phyloP scores from a whole-genome alignment of 345 rosid genomes.

The Heritiera fomes region DNA sequence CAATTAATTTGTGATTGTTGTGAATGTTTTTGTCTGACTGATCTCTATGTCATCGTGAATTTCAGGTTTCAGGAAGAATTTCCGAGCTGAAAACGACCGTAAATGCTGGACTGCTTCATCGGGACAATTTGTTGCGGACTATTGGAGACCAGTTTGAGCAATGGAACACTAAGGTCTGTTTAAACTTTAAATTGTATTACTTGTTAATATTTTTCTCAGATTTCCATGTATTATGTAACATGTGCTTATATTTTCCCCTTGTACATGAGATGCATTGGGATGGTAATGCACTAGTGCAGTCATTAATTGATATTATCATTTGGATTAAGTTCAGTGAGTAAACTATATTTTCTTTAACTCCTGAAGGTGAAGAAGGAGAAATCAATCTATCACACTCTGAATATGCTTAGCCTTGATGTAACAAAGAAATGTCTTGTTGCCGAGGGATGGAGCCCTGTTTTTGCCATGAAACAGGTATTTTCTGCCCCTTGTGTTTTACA shows the following conservation, averaged over 20 bases:
- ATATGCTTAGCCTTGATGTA: constrained; percentile 98
- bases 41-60: background rate
- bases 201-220: constrained; percentile 5
- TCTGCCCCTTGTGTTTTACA: constrained; percentile 9
- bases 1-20: background rate
- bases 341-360: constrained; percentile 10
- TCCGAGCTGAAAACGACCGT: constrained; percentile 76
- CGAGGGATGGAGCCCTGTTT: constrained; percentile 97
- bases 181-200: constrained; percentile 19
- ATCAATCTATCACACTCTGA: constrained; percentile 81
- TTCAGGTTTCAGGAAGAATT: constrained; percentile 72
- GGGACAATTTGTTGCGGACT: constrained; percentile 62
- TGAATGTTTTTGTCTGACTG: background rate
- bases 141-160: constrained; percentile 78
- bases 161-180: constrained; percentile 76
- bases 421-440: constrained; percentile 92
- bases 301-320: constrained; percentile 1
- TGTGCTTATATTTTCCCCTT: background rate
- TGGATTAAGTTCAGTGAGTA: constrained; percentile 11
- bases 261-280: background rate
- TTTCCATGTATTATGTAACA: constrained; percentile 2
- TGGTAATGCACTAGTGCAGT: constrained; percentile 6
- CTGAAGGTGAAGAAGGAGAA: constrained; percentile 90
- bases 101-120: constrained; percentile 65
- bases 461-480: constrained; percentile 78